A percentile compares a stretch with the other conserved stretches of the same genome.
Conservation (phyloP, 345 rosid genomes). For the Lenwebbia sp. region DNA sequence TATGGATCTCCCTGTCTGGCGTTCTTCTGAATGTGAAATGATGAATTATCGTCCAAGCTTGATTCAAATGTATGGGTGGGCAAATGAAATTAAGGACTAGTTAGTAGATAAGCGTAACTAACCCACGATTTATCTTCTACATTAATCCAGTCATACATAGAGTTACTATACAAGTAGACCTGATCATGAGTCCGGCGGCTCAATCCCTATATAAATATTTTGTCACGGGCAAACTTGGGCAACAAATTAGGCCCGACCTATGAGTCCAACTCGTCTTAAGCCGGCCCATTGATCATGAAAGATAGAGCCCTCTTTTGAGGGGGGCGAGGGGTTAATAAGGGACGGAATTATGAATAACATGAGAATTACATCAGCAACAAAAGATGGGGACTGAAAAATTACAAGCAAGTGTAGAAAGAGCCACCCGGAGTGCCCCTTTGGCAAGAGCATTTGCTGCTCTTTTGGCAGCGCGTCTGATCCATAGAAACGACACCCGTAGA, state of each 20-base stretch:
- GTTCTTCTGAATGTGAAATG: neutral
- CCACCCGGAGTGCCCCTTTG: neutral
- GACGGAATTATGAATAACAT: neutral
- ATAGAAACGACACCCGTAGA: neutral
- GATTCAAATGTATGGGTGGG: neutral
- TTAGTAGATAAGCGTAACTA: neutral
- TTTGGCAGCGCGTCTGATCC: neutral
- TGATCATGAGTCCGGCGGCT: neutral
- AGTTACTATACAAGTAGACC: neutral
- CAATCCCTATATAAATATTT: neutral
- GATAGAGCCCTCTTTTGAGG: neutral
- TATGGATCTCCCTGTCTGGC: neutral
- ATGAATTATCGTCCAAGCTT: neutral
- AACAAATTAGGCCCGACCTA: neutral
- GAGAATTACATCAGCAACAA: neutral
- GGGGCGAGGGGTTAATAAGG: neutral
- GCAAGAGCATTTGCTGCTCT: neutral
- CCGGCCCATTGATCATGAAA: neutral
- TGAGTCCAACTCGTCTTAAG: neutral
- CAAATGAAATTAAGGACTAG: neutral
- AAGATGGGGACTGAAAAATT: neutral
- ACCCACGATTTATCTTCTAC: neutral
- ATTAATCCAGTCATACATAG: rapidly evolving
- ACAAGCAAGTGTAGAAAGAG: neutral
- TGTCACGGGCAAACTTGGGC: neutral